Evolutionary conservation across 345 rosid genomes (phyloP).

Genomic region (Pistacia atlantica): DNA sequence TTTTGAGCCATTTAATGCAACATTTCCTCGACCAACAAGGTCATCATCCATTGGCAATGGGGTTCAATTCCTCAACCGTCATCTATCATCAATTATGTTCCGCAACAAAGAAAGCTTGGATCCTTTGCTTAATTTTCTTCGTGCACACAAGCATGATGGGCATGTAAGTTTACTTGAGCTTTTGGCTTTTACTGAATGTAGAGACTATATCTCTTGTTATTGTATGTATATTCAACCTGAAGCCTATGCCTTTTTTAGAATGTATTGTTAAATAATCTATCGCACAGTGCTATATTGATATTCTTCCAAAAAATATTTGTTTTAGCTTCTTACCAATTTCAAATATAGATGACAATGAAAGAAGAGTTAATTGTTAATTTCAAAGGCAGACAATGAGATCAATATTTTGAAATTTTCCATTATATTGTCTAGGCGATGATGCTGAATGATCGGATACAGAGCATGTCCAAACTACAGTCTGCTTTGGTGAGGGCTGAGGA

Average conservation of each 20-base stretch:
- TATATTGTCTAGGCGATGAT: constrained; percentile 46
- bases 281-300: background rate
- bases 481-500: constrained; percentile 62
- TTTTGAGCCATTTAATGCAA: constrained; percentile 40
- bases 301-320: background rate
- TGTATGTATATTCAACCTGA: background rate
- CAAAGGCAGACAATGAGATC: background rate
- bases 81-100: constrained; percentile 35
- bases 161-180: constrained; percentile 22
- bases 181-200: background rate
- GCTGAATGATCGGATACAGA: constrained; percentile 60
- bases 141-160: constrained; percentile 33
- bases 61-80: constrained; percentile 39
- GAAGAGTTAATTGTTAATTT: background rate
- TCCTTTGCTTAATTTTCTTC: constrained; percentile 42
- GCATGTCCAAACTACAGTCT: constrained; percentile 42
- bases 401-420: background rate
- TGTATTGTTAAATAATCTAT: background rate
- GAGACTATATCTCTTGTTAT: background rate
- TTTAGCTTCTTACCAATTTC: background rate
- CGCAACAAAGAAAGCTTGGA: constrained; percentile 36
- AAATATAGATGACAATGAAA: background rate
- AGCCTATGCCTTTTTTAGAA: background rate
- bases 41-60: constrained; percentile 46
- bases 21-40: constrained; percentile 34